phyloP scores from a whole-genome alignment of 306 rosid species.

The barrel medic (Medicago truncatula) region MtrunA17r5.0-ANR NC_053042.1:47319501-47320000 shows the following conservation, averaged over 20 bases:
- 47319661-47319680: not conserved
- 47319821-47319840: slow-evolving; percentile 19
- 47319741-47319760: slow-evolving; percentile 54
- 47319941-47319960: slow-evolving; percentile 82
- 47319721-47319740: not conserved
- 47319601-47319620: slow-evolving; percentile 78
- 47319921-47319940: slow-evolving; percentile 94
- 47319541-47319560: slow-evolving; percentile 61
- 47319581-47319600: slow-evolving; percentile 80
- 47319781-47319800: slow-evolving; percentile 79
- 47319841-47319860: not conserved
- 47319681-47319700: not conserved
- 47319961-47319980: slow-evolving; percentile 53
- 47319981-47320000: slow-evolving; percentile 23
- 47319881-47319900: slow-evolving; percentile 54
- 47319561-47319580: slow-evolving; percentile 87
- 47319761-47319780: slow-evolving; percentile 75
- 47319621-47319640: slow-evolving; percentile 76
- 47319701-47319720: not conserved
- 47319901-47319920: slow-evolving; percentile 75
- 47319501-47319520: slow-evolving; percentile 75
- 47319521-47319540: slow-evolving; percentile 66
- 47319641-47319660: not conserved
- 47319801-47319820: slow-evolving; percentile 52
- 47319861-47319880: not conserved